Evolutionary conservation across 345 rosid genomes (phyloP).

Genomic region (Nephelium lappaceum): DNA sequence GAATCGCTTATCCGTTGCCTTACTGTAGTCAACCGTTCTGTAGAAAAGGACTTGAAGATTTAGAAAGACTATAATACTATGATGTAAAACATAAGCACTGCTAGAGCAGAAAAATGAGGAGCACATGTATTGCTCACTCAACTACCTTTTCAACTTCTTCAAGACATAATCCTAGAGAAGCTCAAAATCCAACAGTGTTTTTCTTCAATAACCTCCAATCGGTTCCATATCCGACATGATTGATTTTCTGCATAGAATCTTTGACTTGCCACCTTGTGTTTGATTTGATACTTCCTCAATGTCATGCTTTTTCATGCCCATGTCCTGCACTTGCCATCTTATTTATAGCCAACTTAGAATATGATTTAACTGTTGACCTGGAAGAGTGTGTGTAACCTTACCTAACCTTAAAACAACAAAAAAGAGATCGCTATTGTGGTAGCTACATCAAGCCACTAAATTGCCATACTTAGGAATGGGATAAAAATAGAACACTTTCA

Average conservation of each 20-base stretch:
- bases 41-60: background rate
- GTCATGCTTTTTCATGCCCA: conserved; percentile 4
- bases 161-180: background rate
- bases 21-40: background rate
- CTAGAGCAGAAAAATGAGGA: background rate
- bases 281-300: background rate
- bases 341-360: background rate
- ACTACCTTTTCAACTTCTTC: background rate
- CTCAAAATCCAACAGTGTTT: background rate
- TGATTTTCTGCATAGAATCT: background rate
- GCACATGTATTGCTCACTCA: background rate
- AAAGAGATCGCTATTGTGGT: background rate
- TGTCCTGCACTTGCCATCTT: background rate
- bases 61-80: background rate
- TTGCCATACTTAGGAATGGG: background rate
- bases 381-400: background rate
- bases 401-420: background rate
- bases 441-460: background rate
- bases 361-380: background rate
- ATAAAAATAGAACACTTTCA: background rate
- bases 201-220: background rate
- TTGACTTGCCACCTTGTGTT: background rate
- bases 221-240: background rate
- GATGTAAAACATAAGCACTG: background rate
- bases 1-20: conserved; percentile 2